Evolutionary conservation across 129 eudicot species (phyloP).

Genomic region (Chrysanthemum makinoi): DNA sequence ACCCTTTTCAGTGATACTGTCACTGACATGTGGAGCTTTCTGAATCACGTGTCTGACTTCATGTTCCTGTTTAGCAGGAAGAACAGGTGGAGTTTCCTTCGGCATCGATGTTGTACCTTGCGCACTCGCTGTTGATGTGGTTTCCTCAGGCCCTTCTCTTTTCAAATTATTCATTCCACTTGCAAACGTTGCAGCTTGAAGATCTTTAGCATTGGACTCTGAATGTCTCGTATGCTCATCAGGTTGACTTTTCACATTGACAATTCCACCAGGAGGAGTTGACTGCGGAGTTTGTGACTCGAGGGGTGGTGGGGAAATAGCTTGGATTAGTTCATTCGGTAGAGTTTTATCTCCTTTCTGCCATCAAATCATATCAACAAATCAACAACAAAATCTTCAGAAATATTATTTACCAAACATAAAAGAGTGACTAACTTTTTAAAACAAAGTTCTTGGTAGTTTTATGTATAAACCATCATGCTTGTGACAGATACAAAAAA

Average conservation of each 20-base stretch:
- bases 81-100: slow-evolving; percentile 31
- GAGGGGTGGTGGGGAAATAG: slow-evolving; percentile 84
- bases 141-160: slow-evolving; percentile 58
- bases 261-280: slow-evolving; percentile 47
- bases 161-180: slow-evolving; percentile 34
- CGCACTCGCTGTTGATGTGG: slow-evolving; percentile 33
- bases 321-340: slow-evolving; percentile 79
- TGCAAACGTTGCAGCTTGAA: slow-evolving; percentile 31
- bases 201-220: slow-evolving; percentile 56
- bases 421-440: background rate
- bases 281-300: slow-evolving; percentile 60
- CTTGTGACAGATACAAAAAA: background rate
- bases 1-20: slow-evolving; percentile 55
- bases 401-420: background rate
- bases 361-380: slow-evolving; percentile 24
- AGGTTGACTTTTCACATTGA: slow-evolving; percentile 1
- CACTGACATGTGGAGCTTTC: slow-evolving; percentile 47
- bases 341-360: slow-evolving; percentile 92
- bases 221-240: slow-evolving; percentile 2
- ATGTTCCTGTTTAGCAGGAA: slow-evolving; percentile 56
- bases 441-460: no score
- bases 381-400: background rate
- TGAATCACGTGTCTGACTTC: slow-evolving; percentile 48
- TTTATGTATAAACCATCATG: background rate
- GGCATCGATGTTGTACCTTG: slow-evolving; percentile 60